phyloP scores from a whole-genome alignment of 495 filamentous ascomycete genomes.

The Lasiosphaeria ovina region DNA sequence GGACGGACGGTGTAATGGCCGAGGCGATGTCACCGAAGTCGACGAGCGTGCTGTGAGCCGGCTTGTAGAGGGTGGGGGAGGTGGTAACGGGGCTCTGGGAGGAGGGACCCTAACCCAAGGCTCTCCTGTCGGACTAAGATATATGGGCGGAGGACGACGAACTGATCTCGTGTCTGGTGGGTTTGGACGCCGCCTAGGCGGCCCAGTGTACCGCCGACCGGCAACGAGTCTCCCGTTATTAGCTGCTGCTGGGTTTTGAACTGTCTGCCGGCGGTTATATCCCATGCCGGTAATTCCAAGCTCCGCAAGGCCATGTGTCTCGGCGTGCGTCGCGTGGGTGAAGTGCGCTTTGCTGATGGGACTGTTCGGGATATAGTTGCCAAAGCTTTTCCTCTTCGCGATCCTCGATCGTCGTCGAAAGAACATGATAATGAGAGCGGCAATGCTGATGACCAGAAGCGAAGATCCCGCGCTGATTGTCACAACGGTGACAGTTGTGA shows the following conservation, averaged over 20 bases:
- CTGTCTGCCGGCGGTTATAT: neutral
- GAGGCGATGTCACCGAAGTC: neutral
- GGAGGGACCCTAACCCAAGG: neutral
- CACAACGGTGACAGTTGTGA: slow-evolving; percentile 1
- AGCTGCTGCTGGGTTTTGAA: neutral
- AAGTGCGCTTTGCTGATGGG: neutral
- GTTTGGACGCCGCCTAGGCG: neutral
- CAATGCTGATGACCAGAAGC: neutral
- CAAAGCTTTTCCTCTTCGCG: neutral
- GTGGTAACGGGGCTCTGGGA: neutral
- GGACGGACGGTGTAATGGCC: neutral
- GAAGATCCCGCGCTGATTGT: neutral
- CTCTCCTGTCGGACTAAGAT: neutral
- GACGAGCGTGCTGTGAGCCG: neutral
- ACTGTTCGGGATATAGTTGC: neutral
- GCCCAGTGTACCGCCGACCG: neutral
- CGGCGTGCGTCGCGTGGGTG: neutral
- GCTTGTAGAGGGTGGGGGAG: neutral
- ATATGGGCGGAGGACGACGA: neutral
- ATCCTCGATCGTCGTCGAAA: neutral
- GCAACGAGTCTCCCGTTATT: neutral
- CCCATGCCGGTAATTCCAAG: neutral
- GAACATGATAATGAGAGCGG: neutral
- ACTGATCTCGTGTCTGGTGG: neutral
- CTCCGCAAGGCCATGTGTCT: neutral